Base-by-base conservation (phyloP, 768 basidiomycete genomes). In the Amanita subjunquillea region DNA sequence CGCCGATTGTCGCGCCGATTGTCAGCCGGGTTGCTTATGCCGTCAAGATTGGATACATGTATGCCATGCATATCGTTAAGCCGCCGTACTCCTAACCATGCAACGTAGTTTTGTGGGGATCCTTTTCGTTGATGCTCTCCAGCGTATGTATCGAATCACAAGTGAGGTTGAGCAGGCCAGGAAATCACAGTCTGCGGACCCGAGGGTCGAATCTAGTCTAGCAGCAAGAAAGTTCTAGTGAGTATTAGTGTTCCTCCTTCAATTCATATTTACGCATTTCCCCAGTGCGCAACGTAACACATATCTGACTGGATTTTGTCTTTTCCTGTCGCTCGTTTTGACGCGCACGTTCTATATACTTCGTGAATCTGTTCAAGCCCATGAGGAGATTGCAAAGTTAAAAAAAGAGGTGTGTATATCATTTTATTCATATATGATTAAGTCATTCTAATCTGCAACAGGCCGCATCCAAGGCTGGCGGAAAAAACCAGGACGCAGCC, bases 21-120 rank as follows among this genome's bases (percentile, higher is more conserved):
- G 71, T 93, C 50, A 90, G 88, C 17, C 94, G 93, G 60, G 58
- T 95, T 54, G 89, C 91, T 6, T 96, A 96, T 64, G 92, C 74
- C 20, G 76, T 96, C 62, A 95, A 95, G 67, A 95, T 96, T 55
- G 85, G 90, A 7, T 96, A 95, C 75, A 93, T 96, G 88, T 89
- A 53, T 42, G 80, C 67, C 48, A 44, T 62, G 66, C 53, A 59
- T 42, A 20, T 36, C 48, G 4, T 36, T 34, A 53, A 22, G 45
- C 54, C 34, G 43, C 6, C 27, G n/a, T 38, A n/a, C 32, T 32
- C 8, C 8, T 38, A 6, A 42, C 20, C 32, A 22, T n/a, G 45
- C 15, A 44, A 10, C 30, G 13, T 50, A 85, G 88, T 56, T 93
- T 94, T 61, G 82, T 96, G 1, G 88, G 72, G 1, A 77, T 97